These are phyloP conservation scores for Aethionema arabicum DNA, from an alignment of 345 rosid genomes.

Conservation along the genomic window DNA sequence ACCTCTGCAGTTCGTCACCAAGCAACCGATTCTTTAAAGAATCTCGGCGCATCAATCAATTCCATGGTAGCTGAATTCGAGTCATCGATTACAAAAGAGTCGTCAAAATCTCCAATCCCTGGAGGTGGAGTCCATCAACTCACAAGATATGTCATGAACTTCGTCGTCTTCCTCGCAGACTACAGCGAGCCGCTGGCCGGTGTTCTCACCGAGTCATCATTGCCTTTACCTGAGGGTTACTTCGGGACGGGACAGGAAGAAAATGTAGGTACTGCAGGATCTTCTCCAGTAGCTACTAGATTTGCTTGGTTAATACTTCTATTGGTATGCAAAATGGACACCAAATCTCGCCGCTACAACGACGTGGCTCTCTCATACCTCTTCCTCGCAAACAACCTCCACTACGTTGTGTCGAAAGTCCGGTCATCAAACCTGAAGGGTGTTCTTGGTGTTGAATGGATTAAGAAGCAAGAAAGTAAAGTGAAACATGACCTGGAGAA, in stretches of 20 bases:
- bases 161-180: constrained; percentile 58
- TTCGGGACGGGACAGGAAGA: constrained; percentile 24
- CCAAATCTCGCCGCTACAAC: constrained; percentile 57
- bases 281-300: constrained; percentile 44
- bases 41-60: constrained; percentile 48
- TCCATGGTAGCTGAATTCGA: constrained; percentile 52
- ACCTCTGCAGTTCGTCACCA: constrained; percentile 49
- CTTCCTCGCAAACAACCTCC: constrained; percentile 76
- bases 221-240: constrained; percentile 50
- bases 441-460: constrained; percentile 68
- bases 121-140: constrained; percentile 62
- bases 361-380: constrained; percentile 65
- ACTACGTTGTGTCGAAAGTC: constrained; percentile 65
- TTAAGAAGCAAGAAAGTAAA: constrained; percentile 51
- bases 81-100: constrained; percentile 49
- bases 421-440: constrained; percentile 49
- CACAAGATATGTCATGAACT: constrained; percentile 55
- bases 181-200: constrained; percentile 51
- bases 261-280: background rate
- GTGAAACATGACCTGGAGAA: constrained; percentile 54
- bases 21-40: constrained; percentile 50
- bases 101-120: constrained; percentile 42
- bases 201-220: constrained; percentile 45
- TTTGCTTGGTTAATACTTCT: constrained; percentile 70
- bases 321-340: constrained; percentile 71